Conservation (phyloP, 2,329 filamentous ascomycete genomes). For the Fusarium beomiforme region DNA sequence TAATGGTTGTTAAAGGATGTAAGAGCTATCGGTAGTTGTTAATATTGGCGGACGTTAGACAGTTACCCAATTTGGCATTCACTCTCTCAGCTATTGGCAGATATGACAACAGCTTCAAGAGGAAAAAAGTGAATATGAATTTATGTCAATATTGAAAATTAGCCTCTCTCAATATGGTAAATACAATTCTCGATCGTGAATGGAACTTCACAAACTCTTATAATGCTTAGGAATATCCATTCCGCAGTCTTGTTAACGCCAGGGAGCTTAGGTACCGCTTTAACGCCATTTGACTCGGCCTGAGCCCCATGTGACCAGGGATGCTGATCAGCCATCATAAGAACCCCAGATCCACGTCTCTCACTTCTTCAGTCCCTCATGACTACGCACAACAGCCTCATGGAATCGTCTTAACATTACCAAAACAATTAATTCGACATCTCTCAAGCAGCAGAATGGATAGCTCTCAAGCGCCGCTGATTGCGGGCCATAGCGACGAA, state of each 20-base stretch:
- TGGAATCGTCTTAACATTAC: slow-evolving; percentile 16
- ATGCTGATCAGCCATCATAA: slow-evolving; percentile 39
- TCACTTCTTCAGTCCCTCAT: slow-evolving; percentile 7
- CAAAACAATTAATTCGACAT: neutral
- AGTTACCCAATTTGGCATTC: slow-evolving; percentile 7
- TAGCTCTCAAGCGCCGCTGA: slow-evolving; percentile 52
- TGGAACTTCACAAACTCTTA: no score
- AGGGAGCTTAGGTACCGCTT: neutral
- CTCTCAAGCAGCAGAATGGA: slow-evolving; percentile 44
- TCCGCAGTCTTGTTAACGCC: neutral
- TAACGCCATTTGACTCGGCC: neutral
- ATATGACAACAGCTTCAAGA: no score
- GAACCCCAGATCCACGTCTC: slow-evolving; percentile 9
- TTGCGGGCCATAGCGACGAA: slow-evolving; percentile 45
- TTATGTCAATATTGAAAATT: no score
- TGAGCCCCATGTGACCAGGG: slow-evolving; percentile 39
- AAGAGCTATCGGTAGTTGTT: slow-evolving; percentile 1
- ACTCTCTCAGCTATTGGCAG: no score
- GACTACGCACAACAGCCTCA: slow-evolving; percentile 23
- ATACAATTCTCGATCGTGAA: fast-evolving
- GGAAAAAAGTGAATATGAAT: no score
- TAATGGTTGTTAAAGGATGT: neutral
- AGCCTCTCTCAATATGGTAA: neutral
- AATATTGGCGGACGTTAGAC: slow-evolving; percentile 5
- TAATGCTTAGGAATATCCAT: no score